A percentile compares a stretch with the other conserved stretches of the same genome.
phyloP scores from a whole-genome alignment of 179 eudicot species.

The Silene noctiflora region DNA sequence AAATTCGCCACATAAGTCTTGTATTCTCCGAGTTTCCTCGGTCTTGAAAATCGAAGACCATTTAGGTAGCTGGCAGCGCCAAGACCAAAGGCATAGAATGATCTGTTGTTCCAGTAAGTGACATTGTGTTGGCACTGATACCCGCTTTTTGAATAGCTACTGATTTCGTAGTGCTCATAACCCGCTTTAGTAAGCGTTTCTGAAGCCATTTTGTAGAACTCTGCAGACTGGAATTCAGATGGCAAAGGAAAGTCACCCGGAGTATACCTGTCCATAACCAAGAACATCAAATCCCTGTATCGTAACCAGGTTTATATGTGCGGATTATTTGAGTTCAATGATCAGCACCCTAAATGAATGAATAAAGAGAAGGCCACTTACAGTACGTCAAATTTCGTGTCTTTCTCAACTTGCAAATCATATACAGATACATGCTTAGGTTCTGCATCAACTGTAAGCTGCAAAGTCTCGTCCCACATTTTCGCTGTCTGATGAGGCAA shows the following conservation, averaged over 20 bases:
- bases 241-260: conserved; percentile 94
- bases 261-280: conserved; percentile 57
- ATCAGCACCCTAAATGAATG: background rate
- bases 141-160: conserved; percentile 74
- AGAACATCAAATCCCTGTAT: background rate
- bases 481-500: conserved; percentile 79
- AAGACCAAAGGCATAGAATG: conserved; percentile 80
- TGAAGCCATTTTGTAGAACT: conserved; percentile 82
- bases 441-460: conserved; percentile 53
- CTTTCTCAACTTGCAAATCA: conserved; percentile 89
- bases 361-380: conserved; percentile 38
- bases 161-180: conserved; percentile 82
- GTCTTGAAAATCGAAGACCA: conserved; percentile 82
- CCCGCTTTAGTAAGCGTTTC: conserved; percentile 56
- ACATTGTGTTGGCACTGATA: conserved; percentile 81
- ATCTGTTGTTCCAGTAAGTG: conserved; percentile 70
- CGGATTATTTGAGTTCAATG: too few species aligned
- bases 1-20: conserved; percentile 52
- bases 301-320: background rate
- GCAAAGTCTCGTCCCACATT: conserved; percentile 92
- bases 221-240: conserved; percentile 74
- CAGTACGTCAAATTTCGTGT: conserved; percentile 76
- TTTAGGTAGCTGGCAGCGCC: conserved; percentile 74
- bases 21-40: conserved; percentile 69
- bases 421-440: conserved; percentile 91